Evolutionary conservation across 1,284 basidiomycete species (phyloP).

Genomic region (Tranzscheliella williamsii): DNA sequence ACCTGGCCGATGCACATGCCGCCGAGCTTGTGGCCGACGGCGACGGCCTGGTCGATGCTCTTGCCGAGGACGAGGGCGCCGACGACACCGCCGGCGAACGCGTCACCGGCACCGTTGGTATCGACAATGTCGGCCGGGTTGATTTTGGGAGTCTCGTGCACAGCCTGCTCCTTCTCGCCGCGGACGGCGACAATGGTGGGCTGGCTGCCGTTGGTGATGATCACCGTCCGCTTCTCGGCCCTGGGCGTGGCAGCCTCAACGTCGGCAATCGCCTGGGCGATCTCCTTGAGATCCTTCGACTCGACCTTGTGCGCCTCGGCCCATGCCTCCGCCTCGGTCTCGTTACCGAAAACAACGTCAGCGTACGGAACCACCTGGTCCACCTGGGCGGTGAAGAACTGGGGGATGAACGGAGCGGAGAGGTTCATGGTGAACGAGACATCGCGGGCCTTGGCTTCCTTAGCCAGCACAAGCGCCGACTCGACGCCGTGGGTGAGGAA

Average conservation of each 20-base stretch:
- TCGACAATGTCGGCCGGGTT: conserved; percentile 71
- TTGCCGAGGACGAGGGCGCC: conserved; percentile 84
- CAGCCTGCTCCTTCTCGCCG: conserved; percentile 64
- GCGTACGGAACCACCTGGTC: conserved; percentile 56
- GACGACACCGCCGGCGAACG: conserved; percentile 95
- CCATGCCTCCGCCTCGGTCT: conserved; percentile 88
- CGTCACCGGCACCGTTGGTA: conserved; percentile 99
- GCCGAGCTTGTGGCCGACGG: conserved; percentile 88
- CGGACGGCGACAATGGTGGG: conserved; percentile 78
- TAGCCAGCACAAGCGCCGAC: conserved; percentile 75
- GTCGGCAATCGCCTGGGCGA: conserved; percentile 58
- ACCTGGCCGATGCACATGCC: conserved; percentile 83
- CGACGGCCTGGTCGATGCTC: conserved; percentile 75
- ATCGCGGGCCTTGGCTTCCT: conserved; percentile 75
- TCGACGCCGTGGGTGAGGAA: conserved; percentile 92
- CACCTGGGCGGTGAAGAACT: conserved; percentile 77
- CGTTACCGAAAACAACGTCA: conserved; percentile 71
- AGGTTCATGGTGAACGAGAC: conserved; percentile 79
- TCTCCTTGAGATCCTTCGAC: conserved; percentile 49
- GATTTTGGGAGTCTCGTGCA: conserved; percentile 65
- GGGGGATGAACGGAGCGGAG: conserved; percentile 94
- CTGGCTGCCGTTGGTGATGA: conserved; percentile 88
- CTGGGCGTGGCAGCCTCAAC: conserved; percentile 26
- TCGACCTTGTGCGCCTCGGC: conserved; percentile 67
- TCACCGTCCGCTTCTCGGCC: conserved; percentile 73